phyloP scores from a whole-genome alignment of 2,329 filamentous ascomycete genomes.

The Sarocladium oryzae region DNA sequence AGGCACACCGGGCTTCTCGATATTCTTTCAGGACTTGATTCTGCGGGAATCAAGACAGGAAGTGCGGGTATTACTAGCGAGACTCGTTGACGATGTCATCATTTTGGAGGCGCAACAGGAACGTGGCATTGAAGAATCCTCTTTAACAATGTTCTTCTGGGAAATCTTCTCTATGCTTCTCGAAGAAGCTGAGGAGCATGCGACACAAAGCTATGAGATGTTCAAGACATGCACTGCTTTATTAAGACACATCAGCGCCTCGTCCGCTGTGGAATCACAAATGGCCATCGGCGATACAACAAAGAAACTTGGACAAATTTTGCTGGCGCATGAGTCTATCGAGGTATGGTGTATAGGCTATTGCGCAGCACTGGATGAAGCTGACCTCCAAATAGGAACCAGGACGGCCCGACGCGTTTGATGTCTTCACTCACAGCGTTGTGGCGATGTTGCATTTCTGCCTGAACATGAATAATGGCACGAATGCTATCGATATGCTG shows the following conservation, averaged over 20 bases:
- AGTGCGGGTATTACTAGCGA: conserved; percentile 23
- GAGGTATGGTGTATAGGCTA: conserved; percentile 30
- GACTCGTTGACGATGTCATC: conserved; percentile 18
- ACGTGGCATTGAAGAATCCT: neutral
- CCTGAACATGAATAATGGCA: neutral
- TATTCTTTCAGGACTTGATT: neutral
- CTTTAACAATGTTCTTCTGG: conserved; percentile 11
- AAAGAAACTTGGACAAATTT: conserved; percentile 13
- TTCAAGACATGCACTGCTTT: conserved; percentile 1
- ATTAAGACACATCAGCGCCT: neutral
- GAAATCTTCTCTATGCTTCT: conserved; percentile 21
- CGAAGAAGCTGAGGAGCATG: conserved; percentile 18
- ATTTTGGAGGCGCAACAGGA: neutral
- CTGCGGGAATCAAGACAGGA: conserved; percentile 11
- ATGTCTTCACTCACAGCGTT: conserved; percentile 9
- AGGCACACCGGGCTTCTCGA: neutral
- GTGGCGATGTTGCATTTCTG: conserved; percentile 8
- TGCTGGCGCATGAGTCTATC: conserved; percentile 33
- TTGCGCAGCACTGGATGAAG: neutral
- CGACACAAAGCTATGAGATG: conserved; percentile 24
- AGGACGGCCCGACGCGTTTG: neutral
- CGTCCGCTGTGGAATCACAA: neutral
- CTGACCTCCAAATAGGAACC: conserved; percentile 6
- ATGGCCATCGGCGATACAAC: neutral
- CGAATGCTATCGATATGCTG: neutral